These are phyloP conservation scores for Gossypium aridum DNA, from an alignment of 441 rosid species.

Conservation along the genomic window DNA sequence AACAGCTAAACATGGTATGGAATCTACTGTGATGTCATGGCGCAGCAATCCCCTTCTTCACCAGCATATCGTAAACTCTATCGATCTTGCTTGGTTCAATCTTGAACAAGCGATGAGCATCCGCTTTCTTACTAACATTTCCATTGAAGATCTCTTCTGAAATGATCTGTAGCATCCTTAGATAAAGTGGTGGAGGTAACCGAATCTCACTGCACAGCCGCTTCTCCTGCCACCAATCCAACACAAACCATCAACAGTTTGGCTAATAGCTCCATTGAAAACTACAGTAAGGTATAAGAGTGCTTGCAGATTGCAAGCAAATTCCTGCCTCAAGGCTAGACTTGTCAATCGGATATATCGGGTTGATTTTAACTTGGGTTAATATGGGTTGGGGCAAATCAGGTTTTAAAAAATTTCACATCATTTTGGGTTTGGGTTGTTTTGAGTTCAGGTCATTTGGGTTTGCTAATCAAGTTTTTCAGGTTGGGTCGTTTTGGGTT, in stretches of 20 bases:
- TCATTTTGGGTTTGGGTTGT: neutral
- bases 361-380: neutral
- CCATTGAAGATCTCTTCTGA: slow-evolving; percentile 73
- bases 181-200: slow-evolving; percentile 68
- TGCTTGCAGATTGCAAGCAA: neutral
- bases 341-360: neutral
- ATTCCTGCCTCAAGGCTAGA: neutral
- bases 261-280: neutral
- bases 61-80: slow-evolving; percentile 83
- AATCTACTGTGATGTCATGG: neutral
- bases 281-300: neutral
- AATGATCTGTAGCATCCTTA: slow-evolving; percentile 79
- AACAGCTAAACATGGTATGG: neutral
- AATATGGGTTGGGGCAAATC: neutral
- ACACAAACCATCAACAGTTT: neutral
- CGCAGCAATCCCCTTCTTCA: slow-evolving; percentile 82
- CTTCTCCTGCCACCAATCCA: slow-evolving; percentile 50
- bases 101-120: slow-evolving; percentile 74
- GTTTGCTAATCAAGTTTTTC: neutral
- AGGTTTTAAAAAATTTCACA: neutral
- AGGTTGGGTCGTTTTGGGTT: neutral
- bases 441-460: neutral
- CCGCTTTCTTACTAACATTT: slow-evolving; percentile 61
- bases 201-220: slow-evolving; percentile 58
- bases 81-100: slow-evolving; percentile 75